phyloP scores from a whole-genome alignment of 768 basidiomycete genomes.

The Xerocomellus intermedius region DNA sequence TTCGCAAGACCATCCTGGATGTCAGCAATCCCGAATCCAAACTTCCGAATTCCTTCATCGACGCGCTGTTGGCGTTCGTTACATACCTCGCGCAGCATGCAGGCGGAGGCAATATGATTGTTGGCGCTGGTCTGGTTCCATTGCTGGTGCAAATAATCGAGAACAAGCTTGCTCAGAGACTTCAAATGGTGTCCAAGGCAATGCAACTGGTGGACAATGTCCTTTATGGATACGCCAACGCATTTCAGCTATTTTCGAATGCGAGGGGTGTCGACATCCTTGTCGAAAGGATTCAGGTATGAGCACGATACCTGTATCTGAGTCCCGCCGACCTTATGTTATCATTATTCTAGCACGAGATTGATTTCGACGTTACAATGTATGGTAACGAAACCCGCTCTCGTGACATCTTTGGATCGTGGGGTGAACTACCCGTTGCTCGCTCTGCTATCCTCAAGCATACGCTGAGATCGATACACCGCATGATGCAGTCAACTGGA shows the following conservation, averaged over 20 bases:
- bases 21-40: constrained; percentile 64
- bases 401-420: constrained; percentile 48
- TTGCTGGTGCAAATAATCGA: constrained; percentile 88
- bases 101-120: constrained; percentile 88
- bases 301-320: constrained; percentile 19
- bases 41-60: constrained; percentile 72
- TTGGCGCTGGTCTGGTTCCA: constrained; percentile 89
- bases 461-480: constrained; percentile 86
- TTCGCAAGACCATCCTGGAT: constrained; percentile 78
- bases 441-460: constrained; percentile 86
- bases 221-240: constrained; percentile 84
- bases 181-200: constrained; percentile 81
- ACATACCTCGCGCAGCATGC: constrained; percentile 84
- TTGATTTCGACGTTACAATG: constrained; percentile 62
- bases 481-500: constrained; percentile 97
- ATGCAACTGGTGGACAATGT: constrained; percentile 93
- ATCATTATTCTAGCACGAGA: constrained; percentile 51
- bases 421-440: constrained; percentile 65
- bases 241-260: constrained; percentile 83
- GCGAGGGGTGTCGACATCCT: constrained; percentile 82
- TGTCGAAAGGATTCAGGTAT: constrained; percentile 83
- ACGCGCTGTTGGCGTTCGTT: constrained; percentile 82
- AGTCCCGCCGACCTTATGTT: constrained; percentile 10
- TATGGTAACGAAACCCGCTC: constrained; percentile 44
- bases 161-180: constrained; percentile 64